Conservation (phyloP, 306 rosid genomes). For the Hylodesmum podocarpum region DNA sequence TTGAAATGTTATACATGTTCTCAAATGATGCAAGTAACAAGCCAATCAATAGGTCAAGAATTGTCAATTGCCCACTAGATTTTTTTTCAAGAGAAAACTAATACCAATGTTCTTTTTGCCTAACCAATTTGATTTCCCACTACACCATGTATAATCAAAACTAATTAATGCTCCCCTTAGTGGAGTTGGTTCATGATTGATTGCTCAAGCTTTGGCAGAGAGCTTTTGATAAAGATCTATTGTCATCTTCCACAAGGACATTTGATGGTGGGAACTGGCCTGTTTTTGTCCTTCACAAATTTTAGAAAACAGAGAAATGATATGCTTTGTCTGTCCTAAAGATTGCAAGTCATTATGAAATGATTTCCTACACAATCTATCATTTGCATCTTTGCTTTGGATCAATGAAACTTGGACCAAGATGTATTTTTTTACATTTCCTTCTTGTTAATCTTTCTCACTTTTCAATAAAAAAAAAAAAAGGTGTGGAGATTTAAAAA, state of each 20-base stretch:
- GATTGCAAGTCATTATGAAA: slow-evolving; percentile 13
- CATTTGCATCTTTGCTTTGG: not conserved
- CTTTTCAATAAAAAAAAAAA: not conserved
- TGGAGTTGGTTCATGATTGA: slow-evolving; percentile 33
- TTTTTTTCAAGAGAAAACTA: not conserved
- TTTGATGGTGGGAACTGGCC: slow-evolving; percentile 3
- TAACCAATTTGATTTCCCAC: slow-evolving; percentile 8
- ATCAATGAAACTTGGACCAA: not conserved
- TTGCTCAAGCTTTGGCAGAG: slow-evolving; percentile 19
- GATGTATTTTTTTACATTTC: not conserved
- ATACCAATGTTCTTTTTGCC: slow-evolving; percentile 5
- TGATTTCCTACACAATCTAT: not conserved
- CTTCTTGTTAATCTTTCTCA: not conserved
- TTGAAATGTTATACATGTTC: not conserved
- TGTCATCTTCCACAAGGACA: slow-evolving; percentile 22
- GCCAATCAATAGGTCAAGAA: not conserved
- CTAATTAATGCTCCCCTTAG: slow-evolving; percentile 4
- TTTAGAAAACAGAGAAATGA: not conserved
- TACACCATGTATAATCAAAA: not conserved
- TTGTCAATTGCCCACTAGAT: not conserved
- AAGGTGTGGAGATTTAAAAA: not conserved
- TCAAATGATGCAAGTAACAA: not conserved
- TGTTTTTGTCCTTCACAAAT: not conserved
- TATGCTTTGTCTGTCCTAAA: not conserved
- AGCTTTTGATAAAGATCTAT: slow-evolving; percentile 2